These are phyloP conservation scores for Saitozyma podzolica DNA, from an alignment of 768 basidiomycete species.

Conservation along the genomic window DNA sequence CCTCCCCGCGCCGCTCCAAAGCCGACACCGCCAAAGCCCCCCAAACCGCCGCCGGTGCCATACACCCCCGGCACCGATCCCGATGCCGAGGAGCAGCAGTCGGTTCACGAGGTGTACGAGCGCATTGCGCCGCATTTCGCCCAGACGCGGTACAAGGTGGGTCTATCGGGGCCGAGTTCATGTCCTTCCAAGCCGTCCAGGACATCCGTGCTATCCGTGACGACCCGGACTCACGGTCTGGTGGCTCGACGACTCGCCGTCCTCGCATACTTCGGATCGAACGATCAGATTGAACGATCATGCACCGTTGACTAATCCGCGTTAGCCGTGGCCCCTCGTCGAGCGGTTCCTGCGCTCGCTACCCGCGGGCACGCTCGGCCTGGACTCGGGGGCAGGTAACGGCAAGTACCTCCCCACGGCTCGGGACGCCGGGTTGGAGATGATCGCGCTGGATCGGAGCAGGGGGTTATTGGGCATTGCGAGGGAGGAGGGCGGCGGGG, in stretches of 20 bases:
- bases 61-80: conserved; percentile 17
- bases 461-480: conserved; percentile 75
- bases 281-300: no score
- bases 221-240: no score
- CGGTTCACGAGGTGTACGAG: conserved; percentile 53
- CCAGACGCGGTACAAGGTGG: conserved; percentile 52
- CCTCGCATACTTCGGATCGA: neutral
- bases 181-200: no score
- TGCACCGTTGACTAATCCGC: neutral
- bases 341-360: conserved; percentile 69
- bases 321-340: conserved; percentile 86
- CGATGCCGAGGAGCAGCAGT: conserved; percentile 36
- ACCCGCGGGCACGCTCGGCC: conserved; percentile 75
- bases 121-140: conserved; percentile 52
- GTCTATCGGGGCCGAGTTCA: neutral
- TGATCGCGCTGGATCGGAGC: conserved; percentile 82
- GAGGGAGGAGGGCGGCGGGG: conserved; percentile 65
- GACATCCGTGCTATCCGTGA: no score
- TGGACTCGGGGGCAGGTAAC: conserved; percentile 95
- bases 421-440: conserved; percentile 64
- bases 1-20: neutral
- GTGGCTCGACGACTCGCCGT: neutral
- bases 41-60: conserved; percentile 35
- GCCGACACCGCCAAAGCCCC: neutral
- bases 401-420: conserved; percentile 88